Evolutionary conservation across 108 stramenopile genomes (phyloP).

Genomic region (Parietichytrium sp.): DNA sequence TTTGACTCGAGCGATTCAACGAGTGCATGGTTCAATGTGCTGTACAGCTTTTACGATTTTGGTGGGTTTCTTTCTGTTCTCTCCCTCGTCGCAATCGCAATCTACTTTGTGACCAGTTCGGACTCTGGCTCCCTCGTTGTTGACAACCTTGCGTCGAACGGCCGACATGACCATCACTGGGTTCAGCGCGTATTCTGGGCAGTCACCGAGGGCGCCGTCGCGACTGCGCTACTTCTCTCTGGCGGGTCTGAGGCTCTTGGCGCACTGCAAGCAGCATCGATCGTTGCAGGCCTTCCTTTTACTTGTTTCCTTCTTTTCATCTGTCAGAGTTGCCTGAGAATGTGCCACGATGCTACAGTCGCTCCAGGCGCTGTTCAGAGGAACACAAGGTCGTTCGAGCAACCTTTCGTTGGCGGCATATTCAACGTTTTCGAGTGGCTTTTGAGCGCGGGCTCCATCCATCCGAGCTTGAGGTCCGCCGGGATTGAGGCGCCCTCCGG

Average conservation of each 20-base stretch:
- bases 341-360: too few relatives aligned
- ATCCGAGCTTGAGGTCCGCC: neutral
- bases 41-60: slow-evolving; percentile 44
- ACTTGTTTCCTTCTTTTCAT: slow-evolving; percentile 43
- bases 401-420: slow-evolving; percentile 2
- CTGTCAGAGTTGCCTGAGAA: too few relatives aligned
- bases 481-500: neutral
- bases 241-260: slow-evolving; percentile 51
- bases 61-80: slow-evolving; percentile 57
- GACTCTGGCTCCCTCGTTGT: slow-evolving; percentile 70
- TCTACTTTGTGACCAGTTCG: slow-evolving; percentile 68
- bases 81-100: slow-evolving; percentile 51
- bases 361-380: neutral
- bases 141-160: slow-evolving; percentile 64
- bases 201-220: slow-evolving; percentile 60
- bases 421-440: neutral
- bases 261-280: slow-evolving; percentile 64
- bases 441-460: neutral
- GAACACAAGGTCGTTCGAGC: neutral
- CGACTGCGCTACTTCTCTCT: slow-evolving; percentile 59
- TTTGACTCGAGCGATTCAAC: too few relatives aligned
- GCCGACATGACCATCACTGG: slow-evolving; percentile 57
- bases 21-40: slow-evolving; percentile 16
- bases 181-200: slow-evolving; percentile 70
- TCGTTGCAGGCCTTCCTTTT: slow-evolving; percentile 65